Percentiles rank a stretch among this genome's conserved stretches.
Conservation (phyloP, 345 rosid genomes). For the Limnanthes douglasii region DNA sequence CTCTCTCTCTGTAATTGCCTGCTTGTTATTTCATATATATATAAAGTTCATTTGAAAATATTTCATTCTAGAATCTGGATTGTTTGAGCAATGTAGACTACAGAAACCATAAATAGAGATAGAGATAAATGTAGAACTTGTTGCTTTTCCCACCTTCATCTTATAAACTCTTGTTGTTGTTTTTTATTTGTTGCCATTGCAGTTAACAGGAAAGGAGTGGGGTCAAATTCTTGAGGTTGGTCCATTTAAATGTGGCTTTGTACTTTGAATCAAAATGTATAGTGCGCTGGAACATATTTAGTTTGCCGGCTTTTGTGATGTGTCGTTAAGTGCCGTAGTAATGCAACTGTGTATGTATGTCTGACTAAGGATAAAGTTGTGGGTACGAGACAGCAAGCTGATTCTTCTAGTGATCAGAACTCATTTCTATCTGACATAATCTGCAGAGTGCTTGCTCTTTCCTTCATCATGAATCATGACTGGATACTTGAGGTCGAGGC, state of each 20-base stretch:
- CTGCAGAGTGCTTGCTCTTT: slow-evolving; percentile 41
- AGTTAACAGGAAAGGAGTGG: slow-evolving; percentile 66
- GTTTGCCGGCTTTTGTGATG: not conserved
- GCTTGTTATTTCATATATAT: too few relatives aligned
- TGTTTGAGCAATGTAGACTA: too few relatives aligned
- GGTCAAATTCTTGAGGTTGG: slow-evolving; percentile 70
- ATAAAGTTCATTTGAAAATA: too few relatives aligned
- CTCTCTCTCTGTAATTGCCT: too few relatives aligned
- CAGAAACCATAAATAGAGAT: too few relatives aligned
- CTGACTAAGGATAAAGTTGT: slow-evolving; percentile 9
- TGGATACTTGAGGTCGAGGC: slow-evolving; percentile 31
- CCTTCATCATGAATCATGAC: slow-evolving; percentile 29
- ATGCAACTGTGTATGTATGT: not conserved
- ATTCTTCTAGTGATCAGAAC: slow-evolving; percentile 12
- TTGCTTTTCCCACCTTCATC: too few relatives aligned
- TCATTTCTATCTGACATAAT: slow-evolving; percentile 23
- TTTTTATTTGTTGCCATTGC: slow-evolving; percentile 9
- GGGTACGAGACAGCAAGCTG: slow-evolving; percentile 2
- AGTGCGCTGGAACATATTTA: not conserved
- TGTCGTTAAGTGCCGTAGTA: not conserved
- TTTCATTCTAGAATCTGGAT: too few relatives aligned
- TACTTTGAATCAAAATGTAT: not conserved
- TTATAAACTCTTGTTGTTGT: not conserved
- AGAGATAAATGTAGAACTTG: too few relatives aligned
- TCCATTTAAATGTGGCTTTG: slow-evolving; percentile 3